Evolutionary conservation across 2,329 filamentous ascomycete species (phyloP).

Genomic region (Dactylellina leptospora): DNA sequence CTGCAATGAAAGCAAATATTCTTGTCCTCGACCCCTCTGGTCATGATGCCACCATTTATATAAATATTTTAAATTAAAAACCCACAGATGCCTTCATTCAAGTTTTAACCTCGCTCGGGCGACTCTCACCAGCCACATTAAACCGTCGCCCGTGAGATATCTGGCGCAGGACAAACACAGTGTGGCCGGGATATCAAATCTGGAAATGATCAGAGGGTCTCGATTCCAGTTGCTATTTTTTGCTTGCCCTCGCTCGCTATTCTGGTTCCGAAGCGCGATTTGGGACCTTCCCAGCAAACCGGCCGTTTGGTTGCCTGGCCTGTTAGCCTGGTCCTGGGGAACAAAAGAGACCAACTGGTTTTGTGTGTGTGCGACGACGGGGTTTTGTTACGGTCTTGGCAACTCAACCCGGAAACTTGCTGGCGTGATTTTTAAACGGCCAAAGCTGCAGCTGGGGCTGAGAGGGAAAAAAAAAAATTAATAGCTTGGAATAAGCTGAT

Average conservation of each 20-base stretch:
- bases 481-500: slow-evolving; percentile 7
- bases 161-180: slow-evolving; percentile 26
- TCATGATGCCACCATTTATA: slow-evolving; percentile 48
- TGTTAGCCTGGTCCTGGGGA: slow-evolving; percentile 48
- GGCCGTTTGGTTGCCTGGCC: slow-evolving; percentile 34
- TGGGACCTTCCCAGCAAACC: slow-evolving; percentile 45
- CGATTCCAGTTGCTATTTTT: slow-evolving; percentile 36
- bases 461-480: slow-evolving; percentile 31
- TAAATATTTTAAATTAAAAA: slow-evolving; percentile 18
- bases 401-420: slow-evolving; percentile 44
- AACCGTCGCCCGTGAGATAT: slow-evolving; percentile 9
- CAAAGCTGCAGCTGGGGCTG: slow-evolving; percentile 53
- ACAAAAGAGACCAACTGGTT: slow-evolving; percentile 8
- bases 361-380: slow-evolving; percentile 48
- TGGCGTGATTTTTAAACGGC: slow-evolving; percentile 51
- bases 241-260: slow-evolving; percentile 28
- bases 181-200: slow-evolving; percentile 49
- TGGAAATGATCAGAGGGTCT: slow-evolving; percentile 52
- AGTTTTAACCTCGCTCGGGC: slow-evolving; percentile 36
- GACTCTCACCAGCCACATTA: slow-evolving; percentile 32
- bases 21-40: slow-evolving; percentile 51
- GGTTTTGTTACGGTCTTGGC: slow-evolving; percentile 43
- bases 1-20: slow-evolving; percentile 53
- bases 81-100: slow-evolving; percentile 26
- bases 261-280: slow-evolving; percentile 53